Evolutionary conservation across 441 rosid species (phyloP).

Genomic region (Kokia cookei): DNA sequence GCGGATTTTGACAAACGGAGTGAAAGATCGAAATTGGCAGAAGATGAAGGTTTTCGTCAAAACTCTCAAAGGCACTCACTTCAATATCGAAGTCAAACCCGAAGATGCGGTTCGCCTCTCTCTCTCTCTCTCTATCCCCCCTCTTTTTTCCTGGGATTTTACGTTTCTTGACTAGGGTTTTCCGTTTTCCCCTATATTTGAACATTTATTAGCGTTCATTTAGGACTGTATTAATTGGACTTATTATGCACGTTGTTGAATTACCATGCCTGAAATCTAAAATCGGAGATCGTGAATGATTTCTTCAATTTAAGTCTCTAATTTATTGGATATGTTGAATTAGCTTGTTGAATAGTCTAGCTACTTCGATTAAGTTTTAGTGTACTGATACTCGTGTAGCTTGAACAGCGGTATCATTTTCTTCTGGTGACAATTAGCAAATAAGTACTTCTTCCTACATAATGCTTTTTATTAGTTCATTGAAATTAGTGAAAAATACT

Average conservation of each 20-base stretch:
- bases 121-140: not conserved
- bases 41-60: conserved; percentile 76
- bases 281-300: not conserved
- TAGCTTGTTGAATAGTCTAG: too few species aligned
- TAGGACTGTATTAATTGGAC: not conserved
- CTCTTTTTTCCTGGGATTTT: not conserved
- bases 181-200: not conserved
- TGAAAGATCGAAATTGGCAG: conserved; percentile 1
- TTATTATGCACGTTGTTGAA: not conserved
- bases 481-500: too few species aligned
- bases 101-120: conserved; percentile 46
- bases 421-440: too few species aligned
- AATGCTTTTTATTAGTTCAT: too few species aligned
- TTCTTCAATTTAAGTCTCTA: not conserved
- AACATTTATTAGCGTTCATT: not conserved
- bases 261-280: not conserved
- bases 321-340: not conserved
- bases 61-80: conserved; percentile 69
- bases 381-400: too few species aligned
- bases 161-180: not conserved
- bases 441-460: too few species aligned
- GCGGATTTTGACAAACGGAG: not conserved
- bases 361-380: too few species aligned
- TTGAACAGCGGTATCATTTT: too few species aligned
- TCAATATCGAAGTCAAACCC: conserved; percentile 73